Percentiles rank a stretch among this genome's conserved stretches.
These are phyloP conservation scores for Penicillium sp. DNA, from an alignment of 2,329 filamentous ascomycete genomes.

Conservation along the genomic window DNA sequence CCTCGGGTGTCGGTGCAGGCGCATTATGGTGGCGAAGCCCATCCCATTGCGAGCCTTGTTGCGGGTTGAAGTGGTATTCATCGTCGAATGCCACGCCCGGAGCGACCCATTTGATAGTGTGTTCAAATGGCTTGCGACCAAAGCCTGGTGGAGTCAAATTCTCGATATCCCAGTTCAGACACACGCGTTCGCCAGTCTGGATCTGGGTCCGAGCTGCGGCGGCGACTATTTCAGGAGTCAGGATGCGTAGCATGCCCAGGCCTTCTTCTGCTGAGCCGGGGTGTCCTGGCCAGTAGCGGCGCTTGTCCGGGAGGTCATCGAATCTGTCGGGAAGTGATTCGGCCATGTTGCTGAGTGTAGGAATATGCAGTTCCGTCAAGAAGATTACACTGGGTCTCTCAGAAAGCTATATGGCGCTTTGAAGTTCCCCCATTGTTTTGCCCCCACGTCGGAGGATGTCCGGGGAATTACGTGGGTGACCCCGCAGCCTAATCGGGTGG, in stretches of 20 bases:
- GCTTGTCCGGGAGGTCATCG: constrained; percentile 49
- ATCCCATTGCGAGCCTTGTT: constrained; percentile 56
- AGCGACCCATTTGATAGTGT: constrained; percentile 50
- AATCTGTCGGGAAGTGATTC: constrained; percentile 26
- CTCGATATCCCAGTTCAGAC: constrained; percentile 56
- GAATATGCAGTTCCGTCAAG: neutral
- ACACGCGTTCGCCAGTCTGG: constrained; percentile 52
- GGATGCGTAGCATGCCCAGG: constrained; percentile 51
- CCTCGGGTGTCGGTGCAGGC: constrained; percentile 37
- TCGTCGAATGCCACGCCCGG: constrained; percentile 50
- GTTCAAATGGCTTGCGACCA: constrained; percentile 51
- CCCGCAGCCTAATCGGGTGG: constrained; percentile 11
- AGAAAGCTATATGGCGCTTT: neutral
- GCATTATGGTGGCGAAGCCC: constrained; percentile 52
- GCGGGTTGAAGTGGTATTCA: constrained; percentile 53
- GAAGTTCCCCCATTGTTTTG: neutral
- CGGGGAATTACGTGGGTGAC: constrained; percentile 14
- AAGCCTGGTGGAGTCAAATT: constrained; percentile 55
- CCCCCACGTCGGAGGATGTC: constrained; percentile 20
- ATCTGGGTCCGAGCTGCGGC: constrained; percentile 53
- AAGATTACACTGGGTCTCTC: neutral
- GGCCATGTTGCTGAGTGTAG: constrained; percentile 19
- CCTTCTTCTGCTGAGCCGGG: constrained; percentile 53
- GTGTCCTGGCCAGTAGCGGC: constrained; percentile 49
- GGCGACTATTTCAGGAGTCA: constrained; percentile 54